Evolutionary conservation across 306 rosid species (phyloP).

Genomic region (Dalbergia oliveri): DNA sequence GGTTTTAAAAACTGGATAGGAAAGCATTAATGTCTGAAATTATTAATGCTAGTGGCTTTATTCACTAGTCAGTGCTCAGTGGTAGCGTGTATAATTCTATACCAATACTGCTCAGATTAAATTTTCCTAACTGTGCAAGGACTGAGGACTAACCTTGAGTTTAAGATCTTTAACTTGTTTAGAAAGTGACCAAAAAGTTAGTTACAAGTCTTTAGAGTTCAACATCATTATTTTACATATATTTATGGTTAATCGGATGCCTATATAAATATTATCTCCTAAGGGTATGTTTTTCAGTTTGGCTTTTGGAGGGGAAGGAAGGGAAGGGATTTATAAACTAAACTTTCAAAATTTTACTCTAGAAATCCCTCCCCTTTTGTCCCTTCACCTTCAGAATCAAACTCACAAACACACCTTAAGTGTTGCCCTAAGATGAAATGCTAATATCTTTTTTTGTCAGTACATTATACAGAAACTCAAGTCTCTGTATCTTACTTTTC

Average conservation of each 20-base stretch:
- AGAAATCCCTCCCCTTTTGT: too few relatives aligned
- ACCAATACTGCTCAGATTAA: neutral
- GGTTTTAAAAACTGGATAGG: neutral
- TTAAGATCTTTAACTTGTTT: neutral
- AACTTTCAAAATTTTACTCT: too few relatives aligned
- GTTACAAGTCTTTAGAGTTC: neutral
- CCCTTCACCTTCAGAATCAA: too few relatives aligned
- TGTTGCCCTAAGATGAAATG: neutral
- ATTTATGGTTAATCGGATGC: neutral
- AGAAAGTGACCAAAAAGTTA: neutral
- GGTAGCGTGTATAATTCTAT: neutral
- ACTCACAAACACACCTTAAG: too few relatives aligned
- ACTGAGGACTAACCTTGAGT: neutral
- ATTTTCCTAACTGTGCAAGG: neutral
- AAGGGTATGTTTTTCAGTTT: too few relatives aligned
- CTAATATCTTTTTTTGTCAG: neutral
- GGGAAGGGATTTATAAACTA: too few relatives aligned
- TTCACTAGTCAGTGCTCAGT: neutral
- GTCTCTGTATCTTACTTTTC: too few relatives aligned
- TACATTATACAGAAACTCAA: too few relatives aligned
- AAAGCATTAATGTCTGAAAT: neutral
- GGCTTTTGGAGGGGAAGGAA: too few relatives aligned
- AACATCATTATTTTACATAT: neutral
- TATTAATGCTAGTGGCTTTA: neutral
- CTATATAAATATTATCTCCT: neutral